Conservation (phyloP, 2,329 filamentous ascomycete genomes). For the Botrytis fragariae region DNA sequence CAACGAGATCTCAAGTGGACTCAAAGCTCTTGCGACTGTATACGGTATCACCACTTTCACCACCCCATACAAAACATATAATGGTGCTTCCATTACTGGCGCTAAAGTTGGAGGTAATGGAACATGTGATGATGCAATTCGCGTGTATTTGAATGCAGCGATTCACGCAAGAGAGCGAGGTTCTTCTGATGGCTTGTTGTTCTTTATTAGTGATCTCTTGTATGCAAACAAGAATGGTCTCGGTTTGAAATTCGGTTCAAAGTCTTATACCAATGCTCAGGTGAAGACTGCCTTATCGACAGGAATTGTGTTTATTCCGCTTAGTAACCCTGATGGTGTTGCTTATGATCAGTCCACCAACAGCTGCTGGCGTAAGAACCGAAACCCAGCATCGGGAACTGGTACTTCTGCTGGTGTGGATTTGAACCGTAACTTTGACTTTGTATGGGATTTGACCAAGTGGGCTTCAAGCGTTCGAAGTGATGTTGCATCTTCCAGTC, state of each 20-base stretch:
- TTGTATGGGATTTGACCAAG: slow-evolving; percentile 52
- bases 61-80: slow-evolving; percentile 45
- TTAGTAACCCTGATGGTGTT: slow-evolving; percentile 55
- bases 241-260: slow-evolving; percentile 52
- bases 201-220: slow-evolving; percentile 57
- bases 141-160: slow-evolving; percentile 52
- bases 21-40: slow-evolving; percentile 43
- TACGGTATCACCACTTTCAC: slow-evolving; percentile 44
- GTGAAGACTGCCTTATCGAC: slow-evolving; percentile 51
- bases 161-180: slow-evolving; percentile 59
- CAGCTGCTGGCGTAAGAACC: slow-evolving; percentile 56
- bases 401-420: slow-evolving; percentile 46
- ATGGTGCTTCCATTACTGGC: slow-evolving; percentile 42
- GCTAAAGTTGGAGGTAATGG: slow-evolving; percentile 46
- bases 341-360: slow-evolving; percentile 49
- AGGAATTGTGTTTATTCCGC: slow-evolving; percentile 53
- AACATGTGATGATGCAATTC: slow-evolving; percentile 44
- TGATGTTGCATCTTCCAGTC: slow-evolving; percentile 42
- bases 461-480: slow-evolving; percentile 44
- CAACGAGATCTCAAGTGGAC: slow-evolving; percentile 43
- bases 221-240: slow-evolving; percentile 49
- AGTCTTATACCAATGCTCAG: slow-evolving; percentile 51
- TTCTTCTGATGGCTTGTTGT: slow-evolving; percentile 54
- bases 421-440: slow-evolving; percentile 57
- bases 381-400: slow-evolving; percentile 45